A percentile compares a stretch with the other conserved stretches of the same genome.
Conservation (phyloP, 495 filamentous ascomycete species). For the Pyrenula massariospora region DNA sequence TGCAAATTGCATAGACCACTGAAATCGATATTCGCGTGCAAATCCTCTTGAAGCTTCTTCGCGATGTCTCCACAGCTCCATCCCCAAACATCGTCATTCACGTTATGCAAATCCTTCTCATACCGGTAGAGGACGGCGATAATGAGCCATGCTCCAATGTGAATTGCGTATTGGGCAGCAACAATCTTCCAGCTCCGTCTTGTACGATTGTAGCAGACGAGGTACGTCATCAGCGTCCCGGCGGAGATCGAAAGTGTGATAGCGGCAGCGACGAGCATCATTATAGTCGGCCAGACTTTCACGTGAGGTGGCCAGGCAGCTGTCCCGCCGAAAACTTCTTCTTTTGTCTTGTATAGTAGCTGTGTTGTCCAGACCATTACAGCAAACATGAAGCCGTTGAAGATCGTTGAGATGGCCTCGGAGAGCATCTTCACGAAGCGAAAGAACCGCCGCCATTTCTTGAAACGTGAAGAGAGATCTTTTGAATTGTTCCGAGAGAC, state of each 20-base stretch:
- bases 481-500: background rate
- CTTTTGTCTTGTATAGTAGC: conserved; percentile 1
- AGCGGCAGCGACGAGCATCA: conserved; percentile 5
- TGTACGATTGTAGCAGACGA: conserved; percentile 2
- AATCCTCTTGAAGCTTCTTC: background rate
- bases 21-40: conserved; percentile 1
- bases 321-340: conserved; percentile 1
- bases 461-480: background rate
- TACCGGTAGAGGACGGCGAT: conserved; percentile 7
- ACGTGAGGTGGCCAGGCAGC: conserved; percentile 5
- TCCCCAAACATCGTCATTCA: conserved; percentile 9
- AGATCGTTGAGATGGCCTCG: background rate
- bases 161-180: conserved; percentile 4
- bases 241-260: conserved; percentile 5
- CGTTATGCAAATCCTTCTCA: conserved; percentile 5
- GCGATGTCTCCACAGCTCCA: conserved; percentile 5
- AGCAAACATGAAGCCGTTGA: background rate
- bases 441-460: background rate
- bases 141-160: conserved; percentile 7
- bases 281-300: conserved; percentile 10
- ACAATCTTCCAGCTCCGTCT: conserved; percentile 9
- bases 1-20: conserved; percentile 2
- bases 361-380: background rate
- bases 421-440: background rate
- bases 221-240: conserved; percentile 5